These are phyloP conservation scores for Ogataea methanolica DNA, from an alignment of 805 yeast genomes.

Conservation along the genomic window DNA sequence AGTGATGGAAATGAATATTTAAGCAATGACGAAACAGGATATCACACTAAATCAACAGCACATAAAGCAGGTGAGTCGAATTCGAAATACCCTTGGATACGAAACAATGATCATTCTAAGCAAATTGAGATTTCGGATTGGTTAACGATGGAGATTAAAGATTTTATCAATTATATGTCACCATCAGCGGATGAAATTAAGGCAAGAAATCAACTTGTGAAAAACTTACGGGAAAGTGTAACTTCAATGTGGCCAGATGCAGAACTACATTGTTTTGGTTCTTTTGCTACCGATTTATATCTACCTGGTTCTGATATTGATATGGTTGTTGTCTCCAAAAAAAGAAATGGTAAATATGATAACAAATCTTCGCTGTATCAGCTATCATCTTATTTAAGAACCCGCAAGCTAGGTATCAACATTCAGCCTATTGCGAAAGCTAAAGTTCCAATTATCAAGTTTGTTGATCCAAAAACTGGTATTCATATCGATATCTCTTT, in stretches of 20 bases:
- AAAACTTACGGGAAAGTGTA: conserved; percentile 49
- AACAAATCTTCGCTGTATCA: conserved; percentile 64
- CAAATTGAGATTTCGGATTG: conserved; percentile 80
- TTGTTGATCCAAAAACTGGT: conserved; percentile 64
- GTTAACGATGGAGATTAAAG: conserved; percentile 80
- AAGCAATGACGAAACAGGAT: conserved; percentile 39
- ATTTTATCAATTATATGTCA: conserved; percentile 79
- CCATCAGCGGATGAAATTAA: conserved; percentile 74
- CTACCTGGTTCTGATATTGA: conserved; percentile 96
- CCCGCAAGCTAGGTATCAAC: conserved; percentile 55
- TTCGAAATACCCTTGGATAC: conserved; percentile 66
- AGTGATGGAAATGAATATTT: conserved; percentile 36
- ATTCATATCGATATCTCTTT: conserved; percentile 88
- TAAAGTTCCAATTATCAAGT: conserved; percentile 90
- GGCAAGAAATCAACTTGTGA: conserved; percentile 61
- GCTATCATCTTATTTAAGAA: conserved; percentile 64
- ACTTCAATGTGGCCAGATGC: conserved; percentile 70
- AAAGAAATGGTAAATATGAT: conserved; percentile 47
- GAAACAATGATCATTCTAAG: conserved; percentile 69
- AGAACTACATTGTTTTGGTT: conserved; percentile 84
- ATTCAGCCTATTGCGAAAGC: conserved; percentile 87
- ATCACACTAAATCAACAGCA: conserved; percentile 22
- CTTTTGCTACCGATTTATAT: conserved; percentile 88
- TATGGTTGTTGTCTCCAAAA: conserved; percentile 71
- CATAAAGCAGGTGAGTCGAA: conserved; percentile 27